Evolutionary conservation across 768 basidiomycete species (phyloP).

Genomic region (Auriscalpium vulgare): DNA sequence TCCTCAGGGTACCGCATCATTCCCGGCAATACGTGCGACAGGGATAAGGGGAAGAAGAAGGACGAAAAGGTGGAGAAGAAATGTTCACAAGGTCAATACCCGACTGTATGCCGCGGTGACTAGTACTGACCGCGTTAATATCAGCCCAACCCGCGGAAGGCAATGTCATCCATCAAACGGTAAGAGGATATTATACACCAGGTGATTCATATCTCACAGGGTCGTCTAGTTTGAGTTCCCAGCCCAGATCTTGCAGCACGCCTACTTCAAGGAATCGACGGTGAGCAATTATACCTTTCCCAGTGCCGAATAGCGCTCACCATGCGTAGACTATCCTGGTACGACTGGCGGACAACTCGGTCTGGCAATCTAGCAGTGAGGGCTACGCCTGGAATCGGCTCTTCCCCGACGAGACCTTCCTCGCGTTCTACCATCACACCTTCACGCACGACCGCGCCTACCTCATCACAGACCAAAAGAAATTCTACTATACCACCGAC

Average conservation of each 20-base stretch:
- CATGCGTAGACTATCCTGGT: conserved; percentile 66
- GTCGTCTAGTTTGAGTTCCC: conserved; percentile 57
- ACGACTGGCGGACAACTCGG: conserved; percentile 61
- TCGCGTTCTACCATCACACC: conserved; percentile 82
- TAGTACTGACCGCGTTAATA: not conserved
- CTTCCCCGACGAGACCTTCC: conserved; percentile 51
- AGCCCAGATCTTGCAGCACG: conserved; percentile 57
- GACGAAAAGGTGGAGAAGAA: conserved; percentile 64
- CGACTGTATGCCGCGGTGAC: not conserved
- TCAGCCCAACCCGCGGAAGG: conserved; percentile 78
- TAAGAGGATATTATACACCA: conserved; percentile 27
- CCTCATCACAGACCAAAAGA: conserved; percentile 63
- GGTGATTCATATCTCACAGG: not conserved
- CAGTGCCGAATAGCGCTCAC: not conserved
- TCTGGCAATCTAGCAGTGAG: conserved; percentile 96
- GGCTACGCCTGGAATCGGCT: conserved; percentile 85
- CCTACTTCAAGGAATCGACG: conserved; percentile 78
- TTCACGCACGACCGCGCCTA: conserved; percentile 79
- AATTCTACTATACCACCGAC: conserved; percentile 77
- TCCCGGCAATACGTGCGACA: conserved; percentile 83
- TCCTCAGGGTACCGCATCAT: conserved; percentile 91
- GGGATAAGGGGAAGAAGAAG: conserved; percentile 48
- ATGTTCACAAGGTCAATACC: conserved; percentile 61
- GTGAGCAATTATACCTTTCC: conserved; percentile 29
- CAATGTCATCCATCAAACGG: conserved; percentile 64